These are phyloP conservation scores for Elongisporangium prolatum DNA, from an alignment of 352 stramenopile species.

Conservation along the genomic window DNA sequence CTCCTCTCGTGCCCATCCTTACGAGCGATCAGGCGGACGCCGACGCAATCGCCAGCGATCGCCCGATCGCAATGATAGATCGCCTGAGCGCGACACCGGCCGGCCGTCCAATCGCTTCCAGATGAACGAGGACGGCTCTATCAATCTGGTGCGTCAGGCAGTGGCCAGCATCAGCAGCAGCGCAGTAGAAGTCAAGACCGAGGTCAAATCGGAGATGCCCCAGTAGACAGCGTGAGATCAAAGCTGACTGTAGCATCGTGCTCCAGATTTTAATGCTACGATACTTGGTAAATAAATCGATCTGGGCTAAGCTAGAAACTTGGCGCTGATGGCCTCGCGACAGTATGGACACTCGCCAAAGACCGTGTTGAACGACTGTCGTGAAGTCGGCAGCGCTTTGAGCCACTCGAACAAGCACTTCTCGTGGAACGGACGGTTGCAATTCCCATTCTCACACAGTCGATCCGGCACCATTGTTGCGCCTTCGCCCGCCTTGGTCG, in stretches of 20 bases:
- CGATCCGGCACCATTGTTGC: slow-evolving; percentile 66
- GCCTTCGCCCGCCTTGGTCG: neutral
- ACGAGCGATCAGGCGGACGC: slow-evolving; percentile 14
- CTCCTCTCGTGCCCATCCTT: slow-evolving; percentile 33
- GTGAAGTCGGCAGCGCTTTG: slow-evolving; percentile 80
- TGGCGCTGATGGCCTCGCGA: slow-evolving; percentile 81
- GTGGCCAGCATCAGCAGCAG: neutral
- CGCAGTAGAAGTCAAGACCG: slow-evolving; percentile 5
- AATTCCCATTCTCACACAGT: slow-evolving; percentile 83
- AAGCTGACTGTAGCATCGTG: slow-evolving; percentile 2
- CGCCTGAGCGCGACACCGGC: slow-evolving; percentile 27
- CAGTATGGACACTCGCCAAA: slow-evolving; percentile 91
- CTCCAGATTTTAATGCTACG: slow-evolving; percentile 2
- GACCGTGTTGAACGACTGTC: slow-evolving; percentile 86
- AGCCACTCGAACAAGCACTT: slow-evolving; percentile 89
- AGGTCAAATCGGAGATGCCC: slow-evolving; percentile 14
- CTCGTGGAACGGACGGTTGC: slow-evolving; percentile 82
- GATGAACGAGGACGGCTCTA: slow-evolving; percentile 56
- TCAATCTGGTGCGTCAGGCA: slow-evolving; percentile 43
- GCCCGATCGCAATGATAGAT: slow-evolving; percentile 17
- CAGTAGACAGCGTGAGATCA: neutral
- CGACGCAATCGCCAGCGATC: slow-evolving; percentile 13
- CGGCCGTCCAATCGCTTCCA: slow-evolving; percentile 50
- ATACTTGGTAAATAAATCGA: slow-evolving; percentile 7
- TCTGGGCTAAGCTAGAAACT: slow-evolving; percentile 35